phyloP scores from a whole-genome alignment of 805 yeast species.

The Starmerella potacharoeniae region DNA sequence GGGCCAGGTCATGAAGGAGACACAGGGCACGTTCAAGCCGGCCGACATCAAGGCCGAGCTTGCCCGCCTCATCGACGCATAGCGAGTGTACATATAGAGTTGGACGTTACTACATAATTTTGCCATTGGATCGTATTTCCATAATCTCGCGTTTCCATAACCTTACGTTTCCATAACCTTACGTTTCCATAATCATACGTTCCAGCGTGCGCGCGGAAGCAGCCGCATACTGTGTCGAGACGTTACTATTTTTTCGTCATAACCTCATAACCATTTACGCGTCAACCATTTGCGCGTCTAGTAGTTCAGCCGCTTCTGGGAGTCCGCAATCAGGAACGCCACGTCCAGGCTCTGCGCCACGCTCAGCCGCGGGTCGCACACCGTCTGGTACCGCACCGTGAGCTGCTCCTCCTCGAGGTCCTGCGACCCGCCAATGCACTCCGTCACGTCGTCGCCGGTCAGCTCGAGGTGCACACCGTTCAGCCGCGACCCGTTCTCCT shows the following conservation, averaged over 20 bases:
- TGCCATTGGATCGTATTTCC: background rate
- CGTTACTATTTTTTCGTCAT: background rate
- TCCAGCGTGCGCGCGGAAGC: background rate
- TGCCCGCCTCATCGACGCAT: too few species aligned
- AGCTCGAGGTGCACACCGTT: conserved; percentile 35
- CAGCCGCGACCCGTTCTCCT: conserved; percentile 26
- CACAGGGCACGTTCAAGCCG: conserved; percentile 45
- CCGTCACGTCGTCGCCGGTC: conserved; percentile 37
- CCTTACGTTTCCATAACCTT: background rate
- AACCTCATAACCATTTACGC: background rate
- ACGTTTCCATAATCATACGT: background rate
- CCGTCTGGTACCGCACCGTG: conserved; percentile 33
- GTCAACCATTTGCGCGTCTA: background rate
- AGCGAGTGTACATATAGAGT: too few species aligned
- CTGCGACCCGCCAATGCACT: conserved; percentile 36
- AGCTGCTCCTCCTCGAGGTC: conserved; percentile 31
- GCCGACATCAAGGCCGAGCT: conserved; percentile 26
- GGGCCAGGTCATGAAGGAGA: conserved; percentile 72
- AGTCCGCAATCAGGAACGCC: conserved; percentile 34
- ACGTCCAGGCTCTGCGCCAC: conserved; percentile 33
- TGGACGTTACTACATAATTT: background rate
- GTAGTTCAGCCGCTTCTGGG: conserved; percentile 4
- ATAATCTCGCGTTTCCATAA: background rate
- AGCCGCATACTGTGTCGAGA: background rate
- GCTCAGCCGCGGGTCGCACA: conserved; percentile 35